These are phyloP conservation scores for Chlamydomonas sp. DNA, from an alignment of 139 green algal species.

Conservation along the genomic window DNA sequence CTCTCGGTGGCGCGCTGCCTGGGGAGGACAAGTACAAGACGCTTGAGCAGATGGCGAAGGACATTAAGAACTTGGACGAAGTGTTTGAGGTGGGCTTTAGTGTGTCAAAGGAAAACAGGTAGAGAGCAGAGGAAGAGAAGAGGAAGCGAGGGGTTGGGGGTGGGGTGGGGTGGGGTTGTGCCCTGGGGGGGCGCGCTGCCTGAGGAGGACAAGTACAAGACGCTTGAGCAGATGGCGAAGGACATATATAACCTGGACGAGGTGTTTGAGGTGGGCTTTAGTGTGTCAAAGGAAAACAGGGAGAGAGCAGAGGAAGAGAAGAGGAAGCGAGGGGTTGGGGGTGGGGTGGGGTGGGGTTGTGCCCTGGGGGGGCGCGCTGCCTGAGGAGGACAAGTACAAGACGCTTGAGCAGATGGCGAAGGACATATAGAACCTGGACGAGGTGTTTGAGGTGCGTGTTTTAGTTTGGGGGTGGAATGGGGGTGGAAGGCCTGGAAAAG, in stretches of 20 bases:
- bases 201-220: constrained; percentile 34
- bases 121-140: no score
- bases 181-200: no score
- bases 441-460: no score
- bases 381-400: constrained; percentile 33
- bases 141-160: no score
- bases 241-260: constrained; percentile 43
- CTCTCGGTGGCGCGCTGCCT: no score
- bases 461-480: no score
- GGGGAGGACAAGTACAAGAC: constrained; percentile 34
- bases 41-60: constrained; percentile 36
- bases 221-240: constrained; percentile 34
- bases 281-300: not conserved
- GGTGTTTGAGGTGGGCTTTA: constrained; percentile 16
- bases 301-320: no score
- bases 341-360: no score
- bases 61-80: constrained; percentile 43
- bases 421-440: constrained; percentile 40
- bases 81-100: constrained; percentile 13
- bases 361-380: no score
- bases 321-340: no score
- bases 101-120: not conserved
- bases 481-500: no score
- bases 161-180: no score
- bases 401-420: constrained; percentile 36